Percentiles rank a stretch among this genome's conserved stretches.
phyloP scores from a whole-genome alignment of 495 filamentous ascomycete species.

The Hypoxylon subgilvum region DNA sequence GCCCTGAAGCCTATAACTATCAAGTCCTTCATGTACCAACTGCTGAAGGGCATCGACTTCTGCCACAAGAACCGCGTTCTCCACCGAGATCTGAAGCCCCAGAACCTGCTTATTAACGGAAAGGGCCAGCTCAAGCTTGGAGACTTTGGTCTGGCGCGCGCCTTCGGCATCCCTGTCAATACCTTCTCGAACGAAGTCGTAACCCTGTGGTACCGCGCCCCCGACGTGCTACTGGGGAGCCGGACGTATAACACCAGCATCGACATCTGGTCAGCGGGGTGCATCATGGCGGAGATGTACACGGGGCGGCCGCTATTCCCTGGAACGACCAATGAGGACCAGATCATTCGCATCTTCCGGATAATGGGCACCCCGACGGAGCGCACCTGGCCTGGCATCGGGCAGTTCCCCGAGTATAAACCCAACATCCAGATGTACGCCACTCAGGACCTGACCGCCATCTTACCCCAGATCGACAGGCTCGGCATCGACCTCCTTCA shows the following conservation, averaged over 20 bases:
- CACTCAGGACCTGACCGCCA: constrained; percentile 85
- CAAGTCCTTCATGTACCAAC: constrained; percentile 97
- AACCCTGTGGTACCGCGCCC: constrained; percentile 94
- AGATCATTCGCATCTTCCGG: constrained; percentile 92
- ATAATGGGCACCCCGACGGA: constrained; percentile 96
- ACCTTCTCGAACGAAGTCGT: constrained; percentile 98
- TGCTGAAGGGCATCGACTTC: constrained; percentile 91
- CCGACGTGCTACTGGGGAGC: constrained; percentile 88
- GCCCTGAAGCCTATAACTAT: constrained; percentile 83
- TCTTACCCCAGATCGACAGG: constrained; percentile 88
- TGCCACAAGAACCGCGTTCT: constrained; percentile 95
- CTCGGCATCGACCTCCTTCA: constrained; percentile 83
- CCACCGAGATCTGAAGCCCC: constrained; percentile 94
- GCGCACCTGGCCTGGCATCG: constrained; percentile 89
- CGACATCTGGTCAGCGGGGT: constrained; percentile 96
- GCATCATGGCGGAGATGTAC: constrained; percentile 99
- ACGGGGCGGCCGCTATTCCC: constrained; percentile 92
- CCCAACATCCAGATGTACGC: constrained; percentile 89
- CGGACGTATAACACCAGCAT: constrained; percentile 96
- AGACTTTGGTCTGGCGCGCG: constrained; percentile 89
- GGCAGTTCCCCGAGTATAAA: constrained; percentile 92
- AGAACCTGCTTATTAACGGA: constrained; percentile 93
- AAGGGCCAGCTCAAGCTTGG: constrained; percentile 92
- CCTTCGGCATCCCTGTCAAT: constrained; percentile 96
- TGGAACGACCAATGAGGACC: constrained; percentile 94